phyloP scores from a whole-genome alignment of 768 basidiomycete genomes.

The Clitopilus hobsonii region DNA sequence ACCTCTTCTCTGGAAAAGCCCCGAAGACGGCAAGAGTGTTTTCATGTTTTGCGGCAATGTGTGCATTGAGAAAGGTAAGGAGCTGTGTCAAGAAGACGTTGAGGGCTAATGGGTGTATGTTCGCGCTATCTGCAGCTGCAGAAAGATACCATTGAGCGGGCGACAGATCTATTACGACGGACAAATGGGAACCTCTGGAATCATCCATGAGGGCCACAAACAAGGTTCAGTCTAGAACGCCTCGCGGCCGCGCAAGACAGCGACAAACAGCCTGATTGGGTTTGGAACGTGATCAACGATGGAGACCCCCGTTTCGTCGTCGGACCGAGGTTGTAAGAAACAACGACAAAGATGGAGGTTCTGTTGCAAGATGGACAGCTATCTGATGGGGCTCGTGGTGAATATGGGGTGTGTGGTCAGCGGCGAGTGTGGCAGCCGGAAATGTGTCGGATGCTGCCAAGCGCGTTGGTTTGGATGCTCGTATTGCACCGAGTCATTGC shows the following conservation, averaged over 20 bases:
- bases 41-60: constrained; percentile 86
- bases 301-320: constrained; percentile 1
- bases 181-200: constrained; percentile 50
- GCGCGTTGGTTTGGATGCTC: neutral
- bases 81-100: constrained; percentile 77
- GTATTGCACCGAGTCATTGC: neutral
- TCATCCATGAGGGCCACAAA: constrained; percentile 18
- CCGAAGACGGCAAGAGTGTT: constrained; percentile 92
- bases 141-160: constrained; percentile 85
- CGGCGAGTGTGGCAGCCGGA: neutral
- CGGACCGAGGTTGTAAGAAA: constrained; percentile 1
- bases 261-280: constrained; percentile 1
- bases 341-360: constrained; percentile 1
- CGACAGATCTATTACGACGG: constrained; percentile 81
- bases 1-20: constrained; percentile 84
- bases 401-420: neutral
- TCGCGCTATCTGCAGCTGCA: constrained; percentile 34
- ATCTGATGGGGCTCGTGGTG: constrained; percentile 1
- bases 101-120: constrained; percentile 55
- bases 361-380: neutral
- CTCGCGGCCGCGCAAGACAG: neutral
- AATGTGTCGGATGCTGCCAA: neutral
- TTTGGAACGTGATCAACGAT: constrained; percentile 1
- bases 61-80: constrained; percentile 88
- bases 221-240: neutral